Evolutionary conservation across 139 green algal genomes (phyloP).

Genomic region (Micractinium sp.): DNA sequence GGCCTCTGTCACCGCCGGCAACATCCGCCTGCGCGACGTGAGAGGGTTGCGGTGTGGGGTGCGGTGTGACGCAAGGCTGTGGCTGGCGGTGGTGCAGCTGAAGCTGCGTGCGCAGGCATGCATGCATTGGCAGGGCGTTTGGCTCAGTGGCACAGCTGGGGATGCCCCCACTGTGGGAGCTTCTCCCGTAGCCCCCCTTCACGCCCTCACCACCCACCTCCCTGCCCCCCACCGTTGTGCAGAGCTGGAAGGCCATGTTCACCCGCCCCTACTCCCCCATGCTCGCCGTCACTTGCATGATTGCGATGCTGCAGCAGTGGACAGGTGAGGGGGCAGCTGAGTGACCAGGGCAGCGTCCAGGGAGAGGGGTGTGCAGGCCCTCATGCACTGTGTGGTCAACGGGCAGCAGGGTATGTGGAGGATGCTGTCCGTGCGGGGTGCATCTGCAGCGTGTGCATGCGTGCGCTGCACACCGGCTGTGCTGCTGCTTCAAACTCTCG

Average conservation of each 20-base stretch:
- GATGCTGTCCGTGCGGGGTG: too few species aligned
- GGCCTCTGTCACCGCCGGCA: not conserved
- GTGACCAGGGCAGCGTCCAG: not conserved
- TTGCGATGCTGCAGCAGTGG: constrained; percentile 28
- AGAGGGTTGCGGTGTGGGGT: not conserved
- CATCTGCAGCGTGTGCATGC: too few species aligned
- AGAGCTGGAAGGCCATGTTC: constrained; percentile 19
- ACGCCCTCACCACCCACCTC: constrained; percentile 37
- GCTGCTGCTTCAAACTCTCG: too few species aligned
- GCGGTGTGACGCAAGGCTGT: not conserved
- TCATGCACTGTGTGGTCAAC: too few species aligned
- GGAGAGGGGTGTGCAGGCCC: not conserved
- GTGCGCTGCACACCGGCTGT: too few species aligned
- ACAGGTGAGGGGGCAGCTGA: not conserved
- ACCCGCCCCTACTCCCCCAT: constrained; percentile 9
- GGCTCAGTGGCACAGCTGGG: too few species aligned
- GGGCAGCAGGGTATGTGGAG: too few species aligned
- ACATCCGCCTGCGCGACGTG: not conserved
- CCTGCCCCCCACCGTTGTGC: constrained; percentile 59
- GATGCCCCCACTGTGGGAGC: too few species aligned
- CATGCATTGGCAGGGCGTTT: too few species aligned
- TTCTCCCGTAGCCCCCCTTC: not conserved
- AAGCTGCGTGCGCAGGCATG: not conserved
- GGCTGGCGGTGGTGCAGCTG: not conserved
- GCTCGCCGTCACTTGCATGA: constrained; percentile 1